Evolutionary conservation across 768 basidiomycete genomes (phyloP), one percentile per base, ranked within the genome.

Genomic region (Postia placenta): DNA sequence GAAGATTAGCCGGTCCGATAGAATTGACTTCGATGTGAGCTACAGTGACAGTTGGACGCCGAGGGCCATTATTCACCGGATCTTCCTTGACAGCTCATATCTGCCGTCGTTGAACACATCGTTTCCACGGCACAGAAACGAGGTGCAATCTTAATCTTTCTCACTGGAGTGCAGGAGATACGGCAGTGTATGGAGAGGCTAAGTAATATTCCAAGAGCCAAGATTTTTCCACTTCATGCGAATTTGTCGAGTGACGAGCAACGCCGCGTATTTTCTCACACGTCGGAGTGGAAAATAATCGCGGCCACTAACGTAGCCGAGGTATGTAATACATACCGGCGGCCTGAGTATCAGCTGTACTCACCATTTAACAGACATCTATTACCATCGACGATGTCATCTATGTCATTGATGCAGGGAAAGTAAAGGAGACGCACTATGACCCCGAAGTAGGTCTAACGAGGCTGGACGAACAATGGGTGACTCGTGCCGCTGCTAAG

Each of bases 301-400:
- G 89, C 82, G 0, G 79, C 92, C 0, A 96, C 94, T 2, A 96
- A 96, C 60, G 88, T 97, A 25, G 91, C 91, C 5, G 91, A 93
- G 75, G 89, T 83, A 49, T 47, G 72, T 61, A 15, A n/a, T n/a
- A n/a, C n/a, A n/a, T n/a, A n/a, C n/a, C n/a, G n/a, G n/a, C n/a
- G n/a, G n/a, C n/a, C n/a, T n/a, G n/a, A n/a, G n/a, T n/a, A n/a
- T n/a, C n/a, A n/a, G n/a, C n/a, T n/a, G n/a, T n/a, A n/a, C n/a
- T n/a, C n/a, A n/a, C n/a, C n/a, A n/a, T n/a, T 37, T 26, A 42
- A 27, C 42, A 92, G 81, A 93, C 91, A 1, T 91, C 88, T 2
- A 87, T 94, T 47, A 93, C 92, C 0, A 92, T 96, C 48, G 87
- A 93, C 58, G 92, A 94, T 58, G 76, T 94, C 20, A 73, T 86